These are phyloP conservation scores for Penicillium longicatenatum DNA, from an alignment of 495 filamentous ascomycete genomes.

Conservation along the genomic window DNA sequence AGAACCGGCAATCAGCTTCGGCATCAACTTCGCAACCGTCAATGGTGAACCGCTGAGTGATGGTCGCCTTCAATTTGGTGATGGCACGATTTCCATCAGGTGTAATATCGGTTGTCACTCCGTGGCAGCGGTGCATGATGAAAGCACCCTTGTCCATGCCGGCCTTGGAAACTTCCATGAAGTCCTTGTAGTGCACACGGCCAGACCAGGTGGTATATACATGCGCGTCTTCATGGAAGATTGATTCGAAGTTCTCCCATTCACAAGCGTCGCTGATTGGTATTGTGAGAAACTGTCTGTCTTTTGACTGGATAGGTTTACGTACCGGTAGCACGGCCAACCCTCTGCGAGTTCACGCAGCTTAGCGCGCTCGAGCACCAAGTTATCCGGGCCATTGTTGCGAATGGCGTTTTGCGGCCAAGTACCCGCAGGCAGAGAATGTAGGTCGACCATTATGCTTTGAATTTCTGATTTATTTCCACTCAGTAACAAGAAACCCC, in stretches of 20 bases:
- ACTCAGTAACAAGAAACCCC: not conserved
- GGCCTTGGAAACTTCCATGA: slow-evolving; percentile 59
- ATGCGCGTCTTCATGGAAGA: slow-evolving; percentile 59
- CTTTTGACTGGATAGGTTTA: not conserved
- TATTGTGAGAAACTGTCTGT: not conserved
- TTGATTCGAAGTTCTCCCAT: slow-evolving; percentile 64
- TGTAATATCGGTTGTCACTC: slow-evolving; percentile 57
- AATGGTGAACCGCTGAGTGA: slow-evolving; percentile 63
- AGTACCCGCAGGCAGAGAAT: slow-evolving; percentile 31
- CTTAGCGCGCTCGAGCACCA: slow-evolving; percentile 54
- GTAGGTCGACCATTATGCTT: slow-evolving; percentile 29
- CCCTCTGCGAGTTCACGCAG: slow-evolving; percentile 66
- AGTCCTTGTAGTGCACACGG: slow-evolving; percentile 52
- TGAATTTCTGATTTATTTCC: not conserved
- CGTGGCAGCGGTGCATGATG: slow-evolving; percentile 69
- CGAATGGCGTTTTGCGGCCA: slow-evolving; percentile 45
- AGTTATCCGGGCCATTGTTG: slow-evolving; percentile 53
- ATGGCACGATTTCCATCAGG: slow-evolving; percentile 53
- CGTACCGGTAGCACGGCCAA: slow-evolving; percentile 62
- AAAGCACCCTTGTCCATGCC: slow-evolving; percentile 64
- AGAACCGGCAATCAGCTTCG: slow-evolving; percentile 64
- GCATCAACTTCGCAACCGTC: slow-evolving; percentile 55
- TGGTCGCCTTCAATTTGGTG: slow-evolving; percentile 71
- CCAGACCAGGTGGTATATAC: slow-evolving; percentile 69
- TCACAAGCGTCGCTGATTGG: slow-evolving; percentile 55